Base-by-base conservation (phyloP, 345 rosid species). In the Pistacia atlantica region DNA sequence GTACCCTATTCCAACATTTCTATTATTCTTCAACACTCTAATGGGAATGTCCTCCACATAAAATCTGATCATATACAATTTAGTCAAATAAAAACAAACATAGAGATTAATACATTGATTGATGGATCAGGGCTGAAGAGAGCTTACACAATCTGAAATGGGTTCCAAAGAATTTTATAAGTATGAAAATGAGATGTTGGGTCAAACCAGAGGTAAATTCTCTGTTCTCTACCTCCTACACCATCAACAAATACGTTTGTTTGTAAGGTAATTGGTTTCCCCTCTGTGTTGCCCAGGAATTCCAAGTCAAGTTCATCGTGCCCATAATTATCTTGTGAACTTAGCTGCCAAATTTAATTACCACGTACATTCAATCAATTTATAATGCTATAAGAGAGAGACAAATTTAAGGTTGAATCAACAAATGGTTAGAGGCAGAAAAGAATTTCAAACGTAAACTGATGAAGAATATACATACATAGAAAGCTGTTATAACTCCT, bases 301-400 rank as follows among this genome's bases (percentile, higher is more conserved):
- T 93, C 95, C 16, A 92, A 87, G 81, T 92, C 98, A 18, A 88
- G 37, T 79, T 93, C 97, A 58, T 90, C 94, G 3, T 83, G 97
- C 52, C 61, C 61, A 25, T 79, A 37, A 8, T 82, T 42, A 42
- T 42, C 86, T 5, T 79, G 60, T 0, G 97, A 92, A 63, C 76
- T 83, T 51, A 87, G 80, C 94, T 90, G 85, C 59, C 57, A 33
- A 25, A 25, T 56, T 73, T 42, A 7, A 1, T 1, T 6, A 7
- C 5, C 5, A 25, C 25, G 25, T 4, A 38, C 22, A 46, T 42
- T 58, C 8, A 28, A 35, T 1, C 20, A 16, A 10, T 45, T 20
- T 22, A 42, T 8, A 42, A 42, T 42, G 9, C 9, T 42, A 42
- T 8, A 42, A 42, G 46, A 42, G 46, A 38, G 42, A 38, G 42